Percentiles rank a stretch among this genome's conserved stretches.
Conservation (phyloP, 1,284 basidiomycete genomes). For the Pyrrhoderma lamaoense region DNA sequence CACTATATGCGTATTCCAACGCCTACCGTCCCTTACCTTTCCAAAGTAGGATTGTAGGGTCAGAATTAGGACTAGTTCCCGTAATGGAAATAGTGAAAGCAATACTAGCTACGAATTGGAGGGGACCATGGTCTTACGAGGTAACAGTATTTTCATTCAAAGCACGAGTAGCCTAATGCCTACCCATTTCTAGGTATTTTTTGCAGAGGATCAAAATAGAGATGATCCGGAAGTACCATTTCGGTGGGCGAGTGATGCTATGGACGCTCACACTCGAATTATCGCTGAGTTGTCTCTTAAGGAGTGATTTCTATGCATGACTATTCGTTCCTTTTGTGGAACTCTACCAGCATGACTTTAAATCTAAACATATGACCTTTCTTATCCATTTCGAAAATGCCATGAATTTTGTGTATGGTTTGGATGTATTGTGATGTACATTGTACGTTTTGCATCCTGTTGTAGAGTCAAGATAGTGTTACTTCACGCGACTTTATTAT, state of each 20-base stretch:
- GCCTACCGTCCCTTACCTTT: slow-evolving; percentile 26
- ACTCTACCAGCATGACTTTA: too few relatives aligned
- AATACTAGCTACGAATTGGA: slow-evolving; percentile 26
- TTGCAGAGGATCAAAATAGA: slow-evolving; percentile 24
- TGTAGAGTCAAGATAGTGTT: too few relatives aligned
- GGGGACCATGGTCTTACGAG: slow-evolving; percentile 29
- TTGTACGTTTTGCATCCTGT: too few relatives aligned
- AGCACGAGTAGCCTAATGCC: background rate
- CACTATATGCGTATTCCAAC: slow-evolving; percentile 28
- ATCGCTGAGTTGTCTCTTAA: slow-evolving; percentile 3
- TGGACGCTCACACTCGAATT: slow-evolving; percentile 18
- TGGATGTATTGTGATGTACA: too few relatives aligned
- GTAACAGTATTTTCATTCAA: slow-evolving; percentile 12
- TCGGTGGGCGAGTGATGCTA: slow-evolving; percentile 24
- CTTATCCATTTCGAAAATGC: too few relatives aligned
- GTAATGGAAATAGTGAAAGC: slow-evolving; percentile 27
- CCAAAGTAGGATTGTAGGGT: slow-evolving; percentile 8
- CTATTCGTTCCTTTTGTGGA: too few relatives aligned
- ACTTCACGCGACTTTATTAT: too few relatives aligned
- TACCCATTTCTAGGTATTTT: slow-evolving; percentile 28
- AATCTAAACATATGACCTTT: too few relatives aligned
- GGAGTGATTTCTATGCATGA: too few relatives aligned
- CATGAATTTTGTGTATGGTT: too few relatives aligned
- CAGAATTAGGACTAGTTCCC: slow-evolving; percentile 25
- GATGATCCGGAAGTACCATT: slow-evolving; percentile 23